Percentiles rank a stretch among this genome's conserved stretches.
Conservation (phyloP, 2,329 filamentous ascomycete species). For the Blastomyces percursus region DNA sequence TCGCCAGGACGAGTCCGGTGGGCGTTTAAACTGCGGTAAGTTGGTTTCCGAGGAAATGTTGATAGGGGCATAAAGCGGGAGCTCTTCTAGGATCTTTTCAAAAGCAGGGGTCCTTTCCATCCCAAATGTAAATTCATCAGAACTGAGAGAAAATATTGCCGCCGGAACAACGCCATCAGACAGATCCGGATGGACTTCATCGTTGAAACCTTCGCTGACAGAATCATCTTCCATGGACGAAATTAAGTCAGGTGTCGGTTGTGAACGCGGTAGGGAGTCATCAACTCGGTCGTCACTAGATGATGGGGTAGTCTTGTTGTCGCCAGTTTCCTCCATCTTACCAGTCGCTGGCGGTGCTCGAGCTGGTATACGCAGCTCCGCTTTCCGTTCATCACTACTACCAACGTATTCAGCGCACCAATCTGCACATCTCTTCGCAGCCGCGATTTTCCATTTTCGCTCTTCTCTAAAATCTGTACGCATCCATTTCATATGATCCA, state of each 20-base stretch:
- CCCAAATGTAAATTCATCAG: constrained; percentile 70
- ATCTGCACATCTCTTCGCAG: constrained; percentile 67
- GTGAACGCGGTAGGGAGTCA: constrained; percentile 26
- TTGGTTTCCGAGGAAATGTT: constrained; percentile 47
- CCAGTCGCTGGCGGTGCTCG: constrained; percentile 31
- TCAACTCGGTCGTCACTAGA: constrained; percentile 27
- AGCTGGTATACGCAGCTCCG: constrained; percentile 56
- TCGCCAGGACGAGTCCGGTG: constrained; percentile 62
- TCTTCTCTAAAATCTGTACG: constrained; percentile 91
- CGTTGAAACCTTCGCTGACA: constrained; percentile 37
- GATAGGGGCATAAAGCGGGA: constrained; percentile 65
- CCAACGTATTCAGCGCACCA: constrained; percentile 76
- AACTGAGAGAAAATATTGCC: constrained; percentile 70
- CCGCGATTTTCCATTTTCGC: constrained; percentile 79
- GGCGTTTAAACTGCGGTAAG: constrained; percentile 45
- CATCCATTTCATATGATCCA: constrained; percentile 97
- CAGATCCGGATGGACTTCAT: constrained; percentile 36
- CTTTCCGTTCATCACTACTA: constrained; percentile 52
- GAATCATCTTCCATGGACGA: constrained; percentile 52
- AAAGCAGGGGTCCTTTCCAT: constrained; percentile 62
- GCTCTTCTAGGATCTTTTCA: constrained; percentile 65
- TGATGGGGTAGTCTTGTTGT: constrained; percentile 18
- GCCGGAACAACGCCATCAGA: constrained; percentile 49
- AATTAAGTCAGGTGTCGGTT: constrained; percentile 57
- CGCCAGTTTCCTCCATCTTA: constrained; percentile 18